Evolutionary conservation across 352 stramenopile genomes (phyloP), one percentile per base, ranked within the genome.

Genomic region (Bremia lactucae): DNA sequence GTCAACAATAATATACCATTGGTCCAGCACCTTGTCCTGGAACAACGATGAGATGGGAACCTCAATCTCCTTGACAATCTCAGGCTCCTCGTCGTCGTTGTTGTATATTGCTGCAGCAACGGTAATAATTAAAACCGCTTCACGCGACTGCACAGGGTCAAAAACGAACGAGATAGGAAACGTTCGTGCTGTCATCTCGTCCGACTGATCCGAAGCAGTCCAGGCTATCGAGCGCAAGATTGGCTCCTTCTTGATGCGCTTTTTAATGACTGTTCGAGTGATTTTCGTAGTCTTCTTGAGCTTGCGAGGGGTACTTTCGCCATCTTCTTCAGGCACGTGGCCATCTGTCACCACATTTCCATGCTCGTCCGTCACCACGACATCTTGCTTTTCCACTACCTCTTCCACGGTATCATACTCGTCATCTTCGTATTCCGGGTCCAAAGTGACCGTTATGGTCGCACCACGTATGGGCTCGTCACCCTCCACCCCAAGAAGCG

Each of bases 131-230:
- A 87, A 72, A 3, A 87, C 54, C 13, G 79, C 76, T 52, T 92
- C 79, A 16, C 76, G 76, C 26, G 77, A 88, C 52, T 87, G 79
- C 52, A 92, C 72, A 0, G 70, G 74, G 44, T 92, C 79, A 39
- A 89, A 92, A 33, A 84, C 70, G 31, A 92, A 84, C 21, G 65
- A 77, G 8, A 62, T 66, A 8, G 76, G 79, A 51, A 89, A 79
- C 16, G 54, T 48, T 5, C 59, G 29, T 29, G 46, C 21, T 31
- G 39, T 33, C 14, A 38, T 31, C 1, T 55, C 35, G 6, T 52
- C 36, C 15, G 52, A 36, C 20, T 43, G 36, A 4, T n/a, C 13
- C 14, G 2, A 35, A 23, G 63, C 48, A n/a, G 38, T 63, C 62
- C 62, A 72, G 2, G 53, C 36, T 34, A 72, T 46, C 3, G 62